Evolutionary conservation across 2,329 filamentous ascomycete species (phyloP).

Genomic region (Cordyceps farinosa): DNA sequence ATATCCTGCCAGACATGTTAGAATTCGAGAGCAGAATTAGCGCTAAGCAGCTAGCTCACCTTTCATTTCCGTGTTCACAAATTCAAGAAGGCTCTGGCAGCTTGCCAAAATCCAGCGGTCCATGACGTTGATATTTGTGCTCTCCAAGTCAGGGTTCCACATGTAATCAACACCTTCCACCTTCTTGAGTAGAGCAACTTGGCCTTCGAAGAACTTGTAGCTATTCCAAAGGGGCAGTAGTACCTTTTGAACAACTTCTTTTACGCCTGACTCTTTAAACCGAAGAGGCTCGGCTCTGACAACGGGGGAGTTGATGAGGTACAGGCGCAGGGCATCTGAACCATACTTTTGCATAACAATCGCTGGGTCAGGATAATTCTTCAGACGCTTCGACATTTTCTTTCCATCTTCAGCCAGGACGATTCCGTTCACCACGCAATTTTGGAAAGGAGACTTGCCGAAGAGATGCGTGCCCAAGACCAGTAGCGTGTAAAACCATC

Average conservation of each 20-base stretch:
- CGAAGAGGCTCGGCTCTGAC: constrained; percentile 85
- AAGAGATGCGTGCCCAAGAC: constrained; percentile 88
- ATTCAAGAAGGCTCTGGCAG: constrained; percentile 85
- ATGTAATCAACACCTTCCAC: constrained; percentile 70
- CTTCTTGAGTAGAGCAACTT: constrained; percentile 84
- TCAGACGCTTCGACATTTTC: constrained; percentile 97
- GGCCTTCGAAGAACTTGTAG: constrained; percentile 93
- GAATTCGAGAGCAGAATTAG: background rate
- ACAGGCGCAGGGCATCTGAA: constrained; percentile 88
- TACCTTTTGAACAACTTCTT: constrained; percentile 91
- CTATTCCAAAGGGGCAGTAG: constrained; percentile 92
- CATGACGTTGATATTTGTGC: constrained; percentile 85
- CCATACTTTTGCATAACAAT: constrained; percentile 85
- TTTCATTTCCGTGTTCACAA: constrained; percentile 89
- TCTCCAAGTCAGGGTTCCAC: constrained; percentile 73
- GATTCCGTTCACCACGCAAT: constrained; percentile 94
- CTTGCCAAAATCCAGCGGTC: constrained; percentile 93
- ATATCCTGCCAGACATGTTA: constrained; percentile 46
- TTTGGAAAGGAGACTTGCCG: constrained; percentile 81
- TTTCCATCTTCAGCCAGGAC: constrained; percentile 92
- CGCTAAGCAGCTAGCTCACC: constrained; percentile 44
- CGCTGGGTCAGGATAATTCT: constrained; percentile 89
- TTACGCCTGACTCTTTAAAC: constrained; percentile 89
- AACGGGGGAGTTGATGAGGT: constrained; percentile 94
- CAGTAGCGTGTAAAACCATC: constrained; percentile 94